Evolutionary conservation across 1,139 yeast species (phyloP).

Genomic region (Yamadazyma epiphylla): DNA sequence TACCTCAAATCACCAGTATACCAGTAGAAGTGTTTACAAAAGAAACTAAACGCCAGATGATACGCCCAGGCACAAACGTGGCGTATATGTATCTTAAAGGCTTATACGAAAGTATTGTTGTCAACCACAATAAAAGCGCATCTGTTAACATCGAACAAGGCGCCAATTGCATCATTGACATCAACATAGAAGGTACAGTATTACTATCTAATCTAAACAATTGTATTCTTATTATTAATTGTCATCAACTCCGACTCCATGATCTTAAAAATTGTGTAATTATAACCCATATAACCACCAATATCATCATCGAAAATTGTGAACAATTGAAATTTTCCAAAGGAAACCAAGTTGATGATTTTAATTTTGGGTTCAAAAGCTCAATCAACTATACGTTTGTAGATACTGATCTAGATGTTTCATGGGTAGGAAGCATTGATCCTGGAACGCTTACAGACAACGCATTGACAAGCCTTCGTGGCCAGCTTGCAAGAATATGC

Average conservation of each 20-base stretch:
- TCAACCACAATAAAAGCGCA: conserved; percentile 9
- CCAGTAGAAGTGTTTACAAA: conserved; percentile 4
- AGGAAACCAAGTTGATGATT: conserved; percentile 10
- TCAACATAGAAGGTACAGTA: conserved; percentile 30
- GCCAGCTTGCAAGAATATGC: too few species aligned
- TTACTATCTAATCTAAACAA: conserved; percentile 22
- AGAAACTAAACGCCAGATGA: conserved; percentile 1
- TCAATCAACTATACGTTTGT: conserved; percentile 1
- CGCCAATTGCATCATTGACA: conserved; percentile 13
- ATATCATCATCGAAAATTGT: conserved; percentile 35
- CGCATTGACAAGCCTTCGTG: too few species aligned
- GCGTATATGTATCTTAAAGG: conserved; percentile 15
- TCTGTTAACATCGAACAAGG: conserved; percentile 24
- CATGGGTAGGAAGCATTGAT: too few species aligned
- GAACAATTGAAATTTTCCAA: conserved; percentile 6
- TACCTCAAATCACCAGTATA: neutral
- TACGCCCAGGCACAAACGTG: conserved; percentile 6
- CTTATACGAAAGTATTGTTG: conserved; percentile 11
- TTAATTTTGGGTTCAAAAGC: conserved; percentile 7
- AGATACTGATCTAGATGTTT: too few species aligned
- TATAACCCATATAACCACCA: conserved; percentile 18
- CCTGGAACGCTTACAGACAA: too few species aligned
- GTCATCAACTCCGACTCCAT: conserved; percentile 44
- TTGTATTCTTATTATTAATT: conserved; percentile 20
- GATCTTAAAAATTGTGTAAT: conserved; percentile 19